Evolutionary conservation across 306 rosid genomes (phyloP), one percentile per base, ranked within the genome.

Genomic region (Potentilla sterilis): DNA sequence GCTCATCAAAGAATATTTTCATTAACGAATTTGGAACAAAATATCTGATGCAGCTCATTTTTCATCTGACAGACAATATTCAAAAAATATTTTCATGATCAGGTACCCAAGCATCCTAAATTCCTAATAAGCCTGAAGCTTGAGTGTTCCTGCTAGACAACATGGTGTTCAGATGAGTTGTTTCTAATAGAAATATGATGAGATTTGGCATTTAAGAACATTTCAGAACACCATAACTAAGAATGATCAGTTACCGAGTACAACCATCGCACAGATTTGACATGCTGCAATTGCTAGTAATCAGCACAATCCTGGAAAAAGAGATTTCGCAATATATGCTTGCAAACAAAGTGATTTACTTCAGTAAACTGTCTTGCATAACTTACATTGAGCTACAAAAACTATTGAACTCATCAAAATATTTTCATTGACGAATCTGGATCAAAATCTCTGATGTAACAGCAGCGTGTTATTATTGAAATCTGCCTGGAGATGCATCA

Each of bases 401-500:
- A 28, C 41, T 16, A 63, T 5, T 1, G 24, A 7, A 34, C 41
- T 61, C 41, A 32, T 61, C 10, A 61, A 13, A 32, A 4, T 14
- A 59, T 35, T 35, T 14, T 35, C 22, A 63, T 15, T 5, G 22
- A 18, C 14, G 19, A 14, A 6, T 64, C 16, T 64, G 46, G 28
- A 64, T 37, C 28, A 64, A 38, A 37, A 37, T 8, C 24, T 37
- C 46, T 64, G 22, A 35, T 13, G 46, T 37, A 62, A 59, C 66
- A 4, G 66, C 41, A 1, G 42, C 57, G 52, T 41, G 24, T 72
- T 19, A 72, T 4, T 41, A 63, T 21, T 46, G 68, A 21, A 15
- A 34, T 38, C 77, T 42, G 21, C 19, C 40, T 15, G 73, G 54
- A 64, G 77, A 67, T 42, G 51, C 55, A 40, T 55, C 85, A 32